Base-by-base conservation (phyloP, 1,284 basidiomycete genomes). In the Vanrija humicola region DNA sequence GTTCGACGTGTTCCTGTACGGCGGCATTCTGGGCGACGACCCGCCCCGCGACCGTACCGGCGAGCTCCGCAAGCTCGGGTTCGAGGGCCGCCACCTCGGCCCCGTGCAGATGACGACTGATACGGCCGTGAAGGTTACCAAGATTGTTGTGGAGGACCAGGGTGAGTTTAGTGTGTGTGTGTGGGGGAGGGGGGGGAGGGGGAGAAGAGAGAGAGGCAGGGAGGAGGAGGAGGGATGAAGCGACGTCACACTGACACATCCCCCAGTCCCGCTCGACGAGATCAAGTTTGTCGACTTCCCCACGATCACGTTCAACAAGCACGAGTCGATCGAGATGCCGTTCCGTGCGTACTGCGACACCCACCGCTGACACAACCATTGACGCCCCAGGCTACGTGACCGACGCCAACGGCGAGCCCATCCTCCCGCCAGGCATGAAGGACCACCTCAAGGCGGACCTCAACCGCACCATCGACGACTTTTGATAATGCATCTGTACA, bases 51-150 rank as follows among this genome's bases (percentile, higher is more conserved):
- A 79, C 61, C 65, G 79, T 45, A 98, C 95, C 0, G 83, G 85
- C 3, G 90, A 95, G 70, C 82, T 98, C 43, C 85, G 96, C 26
- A 81, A 81, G 15, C 78, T 93, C 16, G 92, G 92, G 0, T 98
- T 96, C 71, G 89, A 90, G 0, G 83, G 82, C 4, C 82, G 93
- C 25, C 89, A 89, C 73, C 80, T 96, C 5, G 90, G 90, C 0
- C 79, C 83, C 1, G 80, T 92, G 1, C 96, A 98, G 75, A 98
- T 98, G 95, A 98, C 95, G 25, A 98, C 95, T 0, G 95, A 98
- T 73, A 98, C 95, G 1, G 95, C 95, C 0, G 80, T 98, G 0
- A 91, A 89, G 8, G 94, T 98, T 6, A 93, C 91, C 0, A 97
- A 95, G 72, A 76, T 84, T 3, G 88, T 96, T 15, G 87, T 94